Percentiles rank a stretch among this genome's conserved stretches.
These are phyloP conservation scores for Paramecium primaurelia DNA, from an alignment of 73 alveolate genomes.

Conservation along the genomic window DNA sequence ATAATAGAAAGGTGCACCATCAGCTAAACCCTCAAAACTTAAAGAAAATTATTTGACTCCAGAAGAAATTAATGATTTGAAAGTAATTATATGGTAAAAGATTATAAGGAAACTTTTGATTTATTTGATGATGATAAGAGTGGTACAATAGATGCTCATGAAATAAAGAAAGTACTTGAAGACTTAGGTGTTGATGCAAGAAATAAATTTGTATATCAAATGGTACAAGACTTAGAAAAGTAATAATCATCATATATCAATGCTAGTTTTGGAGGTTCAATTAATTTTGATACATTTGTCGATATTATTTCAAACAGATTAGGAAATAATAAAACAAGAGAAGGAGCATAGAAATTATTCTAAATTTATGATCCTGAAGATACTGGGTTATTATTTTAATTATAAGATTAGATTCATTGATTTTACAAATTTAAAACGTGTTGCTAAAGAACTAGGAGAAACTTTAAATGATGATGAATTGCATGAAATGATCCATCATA, in stretches of 20 bases:
- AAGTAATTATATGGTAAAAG: not conserved
- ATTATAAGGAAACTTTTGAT: slow-evolving; percentile 74
- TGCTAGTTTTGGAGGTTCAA: slow-evolving; percentile 66
- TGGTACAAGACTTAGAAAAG: slow-evolving; percentile 66
- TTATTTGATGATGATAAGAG: slow-evolving; percentile 75
- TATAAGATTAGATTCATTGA: not conserved
- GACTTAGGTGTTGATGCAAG: slow-evolving; percentile 80
- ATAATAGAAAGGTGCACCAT: not conserved
- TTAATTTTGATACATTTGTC: slow-evolving; percentile 70
- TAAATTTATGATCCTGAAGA: slow-evolving; percentile 49
- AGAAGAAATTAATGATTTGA: slow-evolving; percentile 36
- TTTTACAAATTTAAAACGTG: slow-evolving; percentile 41
- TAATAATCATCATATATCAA: not conserved
- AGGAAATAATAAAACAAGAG: slow-evolving; percentile 71
- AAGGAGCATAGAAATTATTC: slow-evolving; percentile 68
- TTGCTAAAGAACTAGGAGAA: slow-evolving; percentile 44
- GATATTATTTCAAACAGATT: slow-evolving; percentile 67
- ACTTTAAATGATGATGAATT: slow-evolving; percentile 45
- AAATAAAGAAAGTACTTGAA: slow-evolving; percentile 75
- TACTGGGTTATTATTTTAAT: slow-evolving; percentile 40
- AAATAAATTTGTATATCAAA: slow-evolving; percentile 67
- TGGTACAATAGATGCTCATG: slow-evolving; percentile 73
- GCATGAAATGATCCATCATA: slow-evolving; percentile 43
- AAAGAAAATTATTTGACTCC: slow-evolving; percentile 1
- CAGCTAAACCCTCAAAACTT: not conserved